Conservation (phyloP, 2,329 filamentous ascomycete genomes). For the Penicillium sclerotiorum region DNA sequence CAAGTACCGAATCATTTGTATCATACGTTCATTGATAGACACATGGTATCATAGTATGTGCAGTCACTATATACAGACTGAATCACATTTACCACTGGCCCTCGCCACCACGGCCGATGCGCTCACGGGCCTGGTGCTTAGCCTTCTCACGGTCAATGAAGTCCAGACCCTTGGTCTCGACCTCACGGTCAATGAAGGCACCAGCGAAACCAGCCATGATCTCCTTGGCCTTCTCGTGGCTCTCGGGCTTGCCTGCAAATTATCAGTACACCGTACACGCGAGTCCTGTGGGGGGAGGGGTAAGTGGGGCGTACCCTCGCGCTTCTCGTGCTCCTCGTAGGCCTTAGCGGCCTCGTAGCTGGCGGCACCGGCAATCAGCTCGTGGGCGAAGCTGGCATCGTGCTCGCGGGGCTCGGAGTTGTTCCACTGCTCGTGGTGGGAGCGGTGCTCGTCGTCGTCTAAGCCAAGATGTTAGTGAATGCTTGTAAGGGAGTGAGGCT, state of each 20-base stretch:
- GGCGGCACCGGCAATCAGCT: conserved; percentile 74
- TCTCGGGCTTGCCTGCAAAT: conserved; percentile 64
- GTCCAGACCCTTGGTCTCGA: conserved; percentile 68
- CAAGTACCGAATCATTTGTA: no score
- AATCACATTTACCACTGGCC: neutral
- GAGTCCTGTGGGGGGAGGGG: no score
- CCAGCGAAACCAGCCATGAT: conserved; percentile 73
- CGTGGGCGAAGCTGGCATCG: conserved; percentile 68
- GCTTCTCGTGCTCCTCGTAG: conserved; percentile 73
- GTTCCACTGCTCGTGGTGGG: conserved; percentile 38
- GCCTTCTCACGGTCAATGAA: conserved; percentile 61
- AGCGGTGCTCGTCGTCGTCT: conserved; percentile 53
- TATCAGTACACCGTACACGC: no score
- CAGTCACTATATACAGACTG: neutral
- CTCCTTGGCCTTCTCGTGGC: conserved; percentile 76
- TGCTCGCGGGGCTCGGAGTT: conserved; percentile 33
- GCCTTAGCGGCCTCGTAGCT: conserved; percentile 79
- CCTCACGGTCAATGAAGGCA: conserved; percentile 74
- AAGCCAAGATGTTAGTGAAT: conserved; percentile 5
- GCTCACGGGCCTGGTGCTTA: conserved; percentile 55
- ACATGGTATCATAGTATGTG: neutral
- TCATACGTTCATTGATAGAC: conserved; percentile 4
- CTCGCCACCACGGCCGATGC: neutral
- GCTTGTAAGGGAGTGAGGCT: conserved; percentile 3
- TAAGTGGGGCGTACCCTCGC: conserved; percentile 57